These are phyloP conservation scores for Starmera dryadoides DNA, from an alignment of 805 yeast species.

Conservation along the genomic window DNA sequence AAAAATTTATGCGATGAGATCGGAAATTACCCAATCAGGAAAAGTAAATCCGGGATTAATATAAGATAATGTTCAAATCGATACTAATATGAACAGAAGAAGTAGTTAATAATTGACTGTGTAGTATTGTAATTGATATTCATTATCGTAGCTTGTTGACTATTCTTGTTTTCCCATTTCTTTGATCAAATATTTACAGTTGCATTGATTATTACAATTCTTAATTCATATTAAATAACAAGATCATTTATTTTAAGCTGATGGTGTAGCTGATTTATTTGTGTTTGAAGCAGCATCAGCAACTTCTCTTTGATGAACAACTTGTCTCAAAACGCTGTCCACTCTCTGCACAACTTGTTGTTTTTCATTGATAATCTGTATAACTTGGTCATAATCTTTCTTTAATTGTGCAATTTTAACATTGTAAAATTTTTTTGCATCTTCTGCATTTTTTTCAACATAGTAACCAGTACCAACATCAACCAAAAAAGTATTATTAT, in stretches of 20 bases:
- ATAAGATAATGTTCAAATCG: no score
- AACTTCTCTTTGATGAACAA: constrained; percentile 37
- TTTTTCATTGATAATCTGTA: constrained; percentile 70
- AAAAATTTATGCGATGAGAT: constrained; percentile 2
- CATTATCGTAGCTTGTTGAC: no score
- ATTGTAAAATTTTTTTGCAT: constrained; percentile 66
- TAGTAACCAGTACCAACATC: constrained; percentile 96
- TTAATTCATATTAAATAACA: no score
- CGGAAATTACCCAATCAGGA: not conserved
- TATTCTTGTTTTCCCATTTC: no score
- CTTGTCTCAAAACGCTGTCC: constrained; percentile 48
- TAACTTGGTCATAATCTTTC: constrained; percentile 67
- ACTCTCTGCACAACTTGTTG: constrained; percentile 54
- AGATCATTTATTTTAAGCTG: no score
- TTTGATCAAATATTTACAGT: no score
- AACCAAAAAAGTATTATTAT: constrained; percentile 67
- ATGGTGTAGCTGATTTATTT: not conserved
- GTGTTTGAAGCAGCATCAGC: not conserved
- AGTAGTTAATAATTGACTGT: no score
- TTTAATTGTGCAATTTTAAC: constrained; percentile 65
- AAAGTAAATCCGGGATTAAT: not conserved
- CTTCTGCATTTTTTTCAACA: constrained; percentile 67
- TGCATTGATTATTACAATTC: no score
- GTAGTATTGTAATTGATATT: no score
- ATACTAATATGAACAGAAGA: no score